Conservation (phyloP, 2,329 filamentous ascomycete species). For the Hypoxylon sp. region DNA sequence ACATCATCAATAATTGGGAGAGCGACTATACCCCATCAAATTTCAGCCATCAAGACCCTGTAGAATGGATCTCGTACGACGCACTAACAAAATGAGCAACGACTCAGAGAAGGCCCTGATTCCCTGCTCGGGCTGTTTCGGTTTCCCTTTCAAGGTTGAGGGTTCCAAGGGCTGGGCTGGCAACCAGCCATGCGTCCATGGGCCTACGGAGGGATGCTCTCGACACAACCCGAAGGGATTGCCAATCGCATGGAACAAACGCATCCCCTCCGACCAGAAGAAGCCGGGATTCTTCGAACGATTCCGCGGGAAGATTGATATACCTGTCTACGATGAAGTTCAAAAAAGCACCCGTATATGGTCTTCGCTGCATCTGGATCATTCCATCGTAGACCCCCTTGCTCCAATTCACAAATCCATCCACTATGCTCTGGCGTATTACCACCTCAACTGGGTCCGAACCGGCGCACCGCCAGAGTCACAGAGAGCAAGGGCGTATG, state of each 20-base stretch:
- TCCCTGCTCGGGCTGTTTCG: not conserved
- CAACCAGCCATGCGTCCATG: conserved; percentile 38
- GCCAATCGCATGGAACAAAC: conserved; percentile 35
- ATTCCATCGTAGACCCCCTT: conserved; percentile 34
- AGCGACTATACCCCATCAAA: not conserved
- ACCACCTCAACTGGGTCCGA: conserved; percentile 42
- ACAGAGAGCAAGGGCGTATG: conserved; percentile 12
- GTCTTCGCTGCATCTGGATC: conserved; percentile 26
- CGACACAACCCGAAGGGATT: conserved; percentile 31
- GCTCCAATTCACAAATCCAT: conserved; percentile 35
- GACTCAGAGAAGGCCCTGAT: not conserved
- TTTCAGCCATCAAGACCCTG: not conserved
- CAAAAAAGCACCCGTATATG: conserved; percentile 26
- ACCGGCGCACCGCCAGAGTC: not conserved
- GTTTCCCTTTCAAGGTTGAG: conserved; percentile 20
- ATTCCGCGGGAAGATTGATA: not conserved
- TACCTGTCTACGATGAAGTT: conserved; percentile 8
- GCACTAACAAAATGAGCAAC: not conserved
- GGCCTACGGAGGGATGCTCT: conserved; percentile 31
- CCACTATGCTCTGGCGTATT: conserved; percentile 38
- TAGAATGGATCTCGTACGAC: not conserved
- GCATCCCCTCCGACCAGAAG: conserved; percentile 30
- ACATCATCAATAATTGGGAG: not conserved
- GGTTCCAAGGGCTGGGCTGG: conserved; percentile 33
- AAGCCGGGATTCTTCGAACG: conserved; percentile 13